These are phyloP conservation scores for Linnemannia schmuckeri DNA, from an alignment of 192 early-diverging fungal genomes.

Conservation along the genomic window DNA sequence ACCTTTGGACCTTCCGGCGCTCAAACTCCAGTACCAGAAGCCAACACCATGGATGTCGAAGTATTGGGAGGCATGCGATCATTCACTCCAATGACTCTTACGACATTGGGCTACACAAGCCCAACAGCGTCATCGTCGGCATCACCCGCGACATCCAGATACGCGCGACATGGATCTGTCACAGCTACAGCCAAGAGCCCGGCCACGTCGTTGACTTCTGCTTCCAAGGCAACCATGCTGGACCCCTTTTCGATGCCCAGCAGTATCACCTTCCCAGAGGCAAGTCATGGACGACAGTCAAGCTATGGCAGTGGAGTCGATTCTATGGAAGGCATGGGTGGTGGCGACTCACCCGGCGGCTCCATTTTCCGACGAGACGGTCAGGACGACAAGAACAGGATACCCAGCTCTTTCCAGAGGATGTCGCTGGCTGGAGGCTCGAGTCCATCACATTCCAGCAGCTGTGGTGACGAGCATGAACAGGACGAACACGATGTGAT, in stretches of 20 bases:
- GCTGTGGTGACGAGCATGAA: slow-evolving; percentile 2
- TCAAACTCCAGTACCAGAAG: not conserved
- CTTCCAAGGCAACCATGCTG: slow-evolving; percentile 28
- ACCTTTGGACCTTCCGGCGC: not conserved
- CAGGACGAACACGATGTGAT: slow-evolving; percentile 32
- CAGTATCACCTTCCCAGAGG: slow-evolving; percentile 40
- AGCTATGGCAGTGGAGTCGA: slow-evolving; percentile 2
- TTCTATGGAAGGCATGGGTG: not conserved
- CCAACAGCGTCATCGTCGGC: not conserved
- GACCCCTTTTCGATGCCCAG: slow-evolving; percentile 56
- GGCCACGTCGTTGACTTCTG: not conserved
- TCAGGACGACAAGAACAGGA: not conserved
- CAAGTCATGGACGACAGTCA: slow-evolving; percentile 14
- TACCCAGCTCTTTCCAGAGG: slow-evolving; percentile 10
- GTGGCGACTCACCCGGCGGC: not conserved
- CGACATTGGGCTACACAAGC: slow-evolving; percentile 17
- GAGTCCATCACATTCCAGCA: not conserved
- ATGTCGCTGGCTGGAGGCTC: not conserved
- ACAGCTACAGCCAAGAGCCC: not conserved
- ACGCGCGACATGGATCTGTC: not conserved
- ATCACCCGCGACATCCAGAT: not conserved
- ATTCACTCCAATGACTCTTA: slow-evolving; percentile 28
- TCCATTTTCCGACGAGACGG: not conserved
- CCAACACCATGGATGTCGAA: not conserved
- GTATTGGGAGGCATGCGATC: not conserved